Base-by-base conservation (phyloP, 805 yeast species). In the Starmera dryadoides region DNA sequence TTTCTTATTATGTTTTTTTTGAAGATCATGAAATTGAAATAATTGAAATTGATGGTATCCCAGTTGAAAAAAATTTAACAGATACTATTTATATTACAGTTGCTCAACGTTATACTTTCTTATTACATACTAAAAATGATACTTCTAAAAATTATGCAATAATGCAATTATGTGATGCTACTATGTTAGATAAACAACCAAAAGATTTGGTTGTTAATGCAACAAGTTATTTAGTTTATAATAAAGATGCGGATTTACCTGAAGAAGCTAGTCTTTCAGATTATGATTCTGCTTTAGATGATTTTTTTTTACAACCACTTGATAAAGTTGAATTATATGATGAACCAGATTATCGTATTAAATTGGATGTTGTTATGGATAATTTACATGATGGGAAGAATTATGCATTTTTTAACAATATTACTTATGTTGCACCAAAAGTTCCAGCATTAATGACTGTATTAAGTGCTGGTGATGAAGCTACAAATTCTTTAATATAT, bases 351-450 rank as follows among this genome's bases (percentile, higher is more conserved):
- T 69, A 73, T 49, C 68, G 69, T 41, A 71, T 88, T 52, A 70
- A 75, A 14, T 67, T 93, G 38, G 79, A 78, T 50, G 89, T 93
- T 41, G 59, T 63, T 21, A 88, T 93, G 97, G 81, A 82, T 60
- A 86, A 86, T 69, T 71, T 93, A 62, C 73, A 71, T 35, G 69
- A 86, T 61, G 98, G 98, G 68, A 71, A 81, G 46, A 88, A 88
- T 68, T 93, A 93, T 59, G 98, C 98, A n/a, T 84, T 91, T 67
- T 87, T 91, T 81, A 89, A 91, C 71, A 82, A 86, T 58, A 69
- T 85, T 55, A 75, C 95, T 20, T 93, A 76, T 63, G 68, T 75
- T 28, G 59, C 75, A 30, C 96, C 98, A 47, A 82, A 78, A 63
- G 95, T 91, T 14, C 98, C 98, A 36, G 67, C 89, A 6, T 66